Evolutionary conservation across 805 yeast genomes (phyloP).

Genomic region (Pichia heedii): DNA sequence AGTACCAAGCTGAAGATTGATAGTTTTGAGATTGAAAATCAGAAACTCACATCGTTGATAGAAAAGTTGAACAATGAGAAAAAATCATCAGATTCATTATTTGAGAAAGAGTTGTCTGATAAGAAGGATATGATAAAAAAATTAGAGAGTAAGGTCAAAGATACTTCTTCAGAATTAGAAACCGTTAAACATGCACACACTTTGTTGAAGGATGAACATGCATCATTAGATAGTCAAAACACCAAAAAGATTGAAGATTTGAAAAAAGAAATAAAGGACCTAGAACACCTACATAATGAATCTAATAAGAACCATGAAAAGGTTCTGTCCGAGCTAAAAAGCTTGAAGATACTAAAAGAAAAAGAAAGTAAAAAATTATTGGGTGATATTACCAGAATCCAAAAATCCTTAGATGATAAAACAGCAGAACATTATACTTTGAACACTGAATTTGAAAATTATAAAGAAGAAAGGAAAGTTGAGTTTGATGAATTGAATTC

Average conservation of each 20-base stretch:
- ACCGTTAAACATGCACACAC: conserved; percentile 40
- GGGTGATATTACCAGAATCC: not conserved
- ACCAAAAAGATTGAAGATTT: not conserved
- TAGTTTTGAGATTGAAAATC: conserved; percentile 37
- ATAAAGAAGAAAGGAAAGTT: not conserved
- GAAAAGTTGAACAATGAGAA: conserved; percentile 1
- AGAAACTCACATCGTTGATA: conserved; percentile 33
- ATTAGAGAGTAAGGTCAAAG: conserved; percentile 14
- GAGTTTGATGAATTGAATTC: not conserved
- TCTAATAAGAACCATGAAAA: not conserved
- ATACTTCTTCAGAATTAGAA: conserved; percentile 60
- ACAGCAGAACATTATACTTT: not conserved
- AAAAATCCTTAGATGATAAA: not conserved
- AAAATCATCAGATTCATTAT: not conserved
- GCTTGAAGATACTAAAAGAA: not conserved
- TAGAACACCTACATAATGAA: not conserved
- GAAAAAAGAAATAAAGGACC: not conserved
- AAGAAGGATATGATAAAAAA: conserved; percentile 16
- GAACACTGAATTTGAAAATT: not conserved
- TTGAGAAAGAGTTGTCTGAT: not conserved
- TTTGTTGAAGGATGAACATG: too few relatives aligned
- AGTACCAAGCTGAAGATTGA: not conserved
- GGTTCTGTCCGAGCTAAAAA: not conserved
- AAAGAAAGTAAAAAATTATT: not conserved
- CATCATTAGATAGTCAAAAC: too few relatives aligned